Evolutionary conservation across 73 alveolate species (phyloP).

Genomic region (Paramecium sexaurelia): DNA sequence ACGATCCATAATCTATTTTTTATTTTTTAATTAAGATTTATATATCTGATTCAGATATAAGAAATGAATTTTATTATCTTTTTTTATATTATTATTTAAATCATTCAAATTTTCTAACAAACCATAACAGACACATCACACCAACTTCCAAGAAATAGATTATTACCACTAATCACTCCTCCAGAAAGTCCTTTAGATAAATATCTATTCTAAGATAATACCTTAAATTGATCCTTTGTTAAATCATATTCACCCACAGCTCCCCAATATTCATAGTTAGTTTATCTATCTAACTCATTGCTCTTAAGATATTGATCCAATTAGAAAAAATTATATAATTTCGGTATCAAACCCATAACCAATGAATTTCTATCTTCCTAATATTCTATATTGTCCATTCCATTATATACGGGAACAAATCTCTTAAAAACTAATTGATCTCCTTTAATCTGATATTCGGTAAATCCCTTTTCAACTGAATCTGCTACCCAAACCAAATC

Average conservation of each 20-base stretch:
- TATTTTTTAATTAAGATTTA: constrained; percentile 53
- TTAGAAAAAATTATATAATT: constrained; percentile 28
- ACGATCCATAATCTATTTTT: constrained; percentile 39
- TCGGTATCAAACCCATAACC: background rate
- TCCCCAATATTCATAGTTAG: constrained; percentile 21
- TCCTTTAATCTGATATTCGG: background rate
- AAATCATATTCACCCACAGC: constrained; percentile 20
- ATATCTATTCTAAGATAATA: background rate
- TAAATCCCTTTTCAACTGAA: background rate
- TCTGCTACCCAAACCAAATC: constrained; percentile 56
- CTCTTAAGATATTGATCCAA: background rate
- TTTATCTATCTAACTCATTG: background rate
- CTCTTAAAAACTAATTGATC: background rate
- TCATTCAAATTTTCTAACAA: background rate
- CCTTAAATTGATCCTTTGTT: background rate
- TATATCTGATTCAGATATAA: constrained; percentile 56
- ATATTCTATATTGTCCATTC: constrained; percentile 44
- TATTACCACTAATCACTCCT: constrained; percentile 5
- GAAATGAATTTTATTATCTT: background rate
- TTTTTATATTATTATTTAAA: background rate
- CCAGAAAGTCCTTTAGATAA: constrained; percentile 28
- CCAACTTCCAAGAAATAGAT: constrained; percentile 34
- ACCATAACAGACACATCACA: constrained; percentile 55
- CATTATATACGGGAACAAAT: background rate
- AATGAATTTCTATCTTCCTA: background rate